Evolutionary conservation across 2,329 filamentous ascomycete species (phyloP).

Genomic region (Paecilomyces sp.): DNA sequence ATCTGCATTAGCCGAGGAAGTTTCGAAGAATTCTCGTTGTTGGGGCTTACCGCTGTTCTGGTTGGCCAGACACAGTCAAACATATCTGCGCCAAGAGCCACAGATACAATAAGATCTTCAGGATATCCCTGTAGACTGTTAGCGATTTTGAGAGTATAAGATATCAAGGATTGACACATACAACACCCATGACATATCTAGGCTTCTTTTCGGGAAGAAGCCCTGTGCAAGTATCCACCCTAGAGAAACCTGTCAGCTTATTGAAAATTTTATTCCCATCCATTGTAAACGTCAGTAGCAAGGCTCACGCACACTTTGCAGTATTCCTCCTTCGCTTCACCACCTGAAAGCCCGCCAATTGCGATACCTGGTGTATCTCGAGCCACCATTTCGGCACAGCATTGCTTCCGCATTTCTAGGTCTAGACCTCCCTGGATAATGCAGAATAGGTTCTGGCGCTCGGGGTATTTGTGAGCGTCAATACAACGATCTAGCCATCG

Average conservation of each 20-base stretch:
- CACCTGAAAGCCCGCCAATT: conserved; percentile 88
- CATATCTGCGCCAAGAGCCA: conserved; percentile 95
- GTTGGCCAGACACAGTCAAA: conserved; percentile 99
- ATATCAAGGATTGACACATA: conserved; percentile 23
- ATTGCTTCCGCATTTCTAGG: conserved; percentile 74
- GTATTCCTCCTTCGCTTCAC: conserved; percentile 88
- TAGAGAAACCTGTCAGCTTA: conserved; percentile 16
- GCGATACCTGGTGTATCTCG: conserved; percentile 92
- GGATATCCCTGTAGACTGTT: conserved; percentile 63
- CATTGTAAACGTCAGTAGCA: neutral
- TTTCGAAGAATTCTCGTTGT: neutral
- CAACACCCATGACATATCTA: conserved; percentile 98
- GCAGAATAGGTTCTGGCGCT: conserved; percentile 88
- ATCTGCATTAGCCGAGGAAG: conserved; percentile 1
- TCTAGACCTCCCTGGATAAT: conserved; percentile 97
- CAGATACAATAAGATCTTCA: conserved; percentile 87
- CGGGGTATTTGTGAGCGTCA: conserved; percentile 74
- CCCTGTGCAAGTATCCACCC: conserved; percentile 73
- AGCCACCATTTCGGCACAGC: conserved; percentile 78
- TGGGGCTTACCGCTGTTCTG: conserved; percentile 62
- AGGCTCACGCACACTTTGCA: conserved; percentile 59
- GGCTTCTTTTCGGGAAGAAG: conserved; percentile 85
- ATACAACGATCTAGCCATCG: conserved; percentile 96
- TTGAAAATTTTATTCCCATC: neutral
- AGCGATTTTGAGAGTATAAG: conserved; percentile 6